Evolutionary conservation across 768 basidiomycete genomes (phyloP).

Genomic region (Tylopilus sp.): DNA sequence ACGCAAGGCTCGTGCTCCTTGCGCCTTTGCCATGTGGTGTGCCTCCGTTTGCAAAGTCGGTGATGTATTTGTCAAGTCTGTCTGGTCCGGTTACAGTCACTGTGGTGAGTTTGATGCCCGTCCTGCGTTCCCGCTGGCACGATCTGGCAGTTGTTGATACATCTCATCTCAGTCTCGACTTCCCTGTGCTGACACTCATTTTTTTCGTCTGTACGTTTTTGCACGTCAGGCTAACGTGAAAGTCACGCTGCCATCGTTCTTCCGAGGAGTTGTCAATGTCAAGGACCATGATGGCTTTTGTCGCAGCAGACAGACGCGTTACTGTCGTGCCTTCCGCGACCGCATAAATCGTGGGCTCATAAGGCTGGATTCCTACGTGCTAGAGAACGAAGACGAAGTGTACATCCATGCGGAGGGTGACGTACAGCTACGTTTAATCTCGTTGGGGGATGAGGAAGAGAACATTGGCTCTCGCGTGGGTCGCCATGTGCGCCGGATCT

Average conservation of each 20-base stretch:
- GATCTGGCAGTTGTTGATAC: constrained; percentile 5
- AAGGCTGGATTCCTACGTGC: constrained; percentile 12
- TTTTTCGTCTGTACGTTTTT: constrained; percentile 30
- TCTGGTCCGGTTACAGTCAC: constrained; percentile 23
- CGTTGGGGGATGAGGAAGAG: constrained; percentile 6
- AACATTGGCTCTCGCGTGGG: constrained; percentile 23
- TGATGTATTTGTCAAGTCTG: constrained; percentile 29
- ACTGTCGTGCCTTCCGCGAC: constrained; percentile 24
- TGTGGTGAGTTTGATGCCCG: constrained; percentile 22
- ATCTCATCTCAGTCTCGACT: constrained; percentile 20
- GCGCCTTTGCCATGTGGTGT: constrained; percentile 27
- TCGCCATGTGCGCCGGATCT: constrained; percentile 30
- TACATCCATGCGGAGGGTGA: constrained; percentile 29
- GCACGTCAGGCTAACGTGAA: constrained; percentile 28
- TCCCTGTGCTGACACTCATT: constrained; percentile 25
- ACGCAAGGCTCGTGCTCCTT: constrained; percentile 27
- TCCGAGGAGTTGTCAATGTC: constrained; percentile 29
- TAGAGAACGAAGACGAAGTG: constrained; percentile 30
- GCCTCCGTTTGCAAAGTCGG: constrained; percentile 32
- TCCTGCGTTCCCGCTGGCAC: not conserved
- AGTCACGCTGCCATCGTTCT: constrained; percentile 25
- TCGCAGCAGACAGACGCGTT: constrained; percentile 13
- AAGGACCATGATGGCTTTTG: constrained; percentile 10
- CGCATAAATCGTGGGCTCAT: constrained; percentile 23
- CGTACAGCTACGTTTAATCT: constrained; percentile 19